phyloP scores from a whole-genome alignment of 2,329 filamentous ascomycete species.

The Pezicula rhizophila region DNA sequence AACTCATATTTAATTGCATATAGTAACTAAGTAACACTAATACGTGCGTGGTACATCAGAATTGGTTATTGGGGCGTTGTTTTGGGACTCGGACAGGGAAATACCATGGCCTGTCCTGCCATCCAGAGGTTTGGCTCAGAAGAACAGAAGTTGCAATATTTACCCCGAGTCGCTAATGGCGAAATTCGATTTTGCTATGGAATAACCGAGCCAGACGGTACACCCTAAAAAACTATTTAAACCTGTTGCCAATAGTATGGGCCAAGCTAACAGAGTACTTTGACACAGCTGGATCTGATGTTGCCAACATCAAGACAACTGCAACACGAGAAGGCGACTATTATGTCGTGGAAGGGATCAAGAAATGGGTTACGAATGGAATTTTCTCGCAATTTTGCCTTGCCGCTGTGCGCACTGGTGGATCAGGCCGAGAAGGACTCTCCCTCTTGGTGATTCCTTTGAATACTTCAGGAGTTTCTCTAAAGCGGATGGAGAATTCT shows the following conservation, averaged over 20 bases:
- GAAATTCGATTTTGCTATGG: conserved; percentile 95
- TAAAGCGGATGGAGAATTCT: conserved; percentile 92
- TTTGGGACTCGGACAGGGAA: neutral
- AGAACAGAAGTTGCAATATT: conserved; percentile 9
- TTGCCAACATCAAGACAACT: conserved; percentile 91
- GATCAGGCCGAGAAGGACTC: conserved; percentile 82
- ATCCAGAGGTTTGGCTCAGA: neutral
- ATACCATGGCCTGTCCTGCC: neutral
- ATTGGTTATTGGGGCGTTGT: neutral
- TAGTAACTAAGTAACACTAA: too few species aligned
- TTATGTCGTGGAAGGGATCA: neutral
- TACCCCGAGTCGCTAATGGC: conserved; percentile 77
- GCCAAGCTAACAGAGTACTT: too few species aligned
- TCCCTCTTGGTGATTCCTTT: conserved; percentile 87
- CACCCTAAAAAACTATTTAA: too few species aligned
- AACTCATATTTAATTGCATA: too few species aligned
- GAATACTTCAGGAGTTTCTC: conserved; percentile 72
- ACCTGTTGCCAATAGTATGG: too few species aligned
- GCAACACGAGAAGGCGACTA: conserved; percentile 70
- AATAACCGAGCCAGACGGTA: conserved; percentile 92
- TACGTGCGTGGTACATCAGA: too few species aligned
- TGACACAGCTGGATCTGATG: conserved; percentile 85
- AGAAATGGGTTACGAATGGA: neutral
- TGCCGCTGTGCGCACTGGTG: conserved; percentile 37
- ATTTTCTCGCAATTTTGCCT: neutral